Evolutionary conservation across 371 early-diverging fungal genomes (phyloP), one percentile per base, ranked within the genome.

Genomic region (Apophysomyces sp.): DNA sequence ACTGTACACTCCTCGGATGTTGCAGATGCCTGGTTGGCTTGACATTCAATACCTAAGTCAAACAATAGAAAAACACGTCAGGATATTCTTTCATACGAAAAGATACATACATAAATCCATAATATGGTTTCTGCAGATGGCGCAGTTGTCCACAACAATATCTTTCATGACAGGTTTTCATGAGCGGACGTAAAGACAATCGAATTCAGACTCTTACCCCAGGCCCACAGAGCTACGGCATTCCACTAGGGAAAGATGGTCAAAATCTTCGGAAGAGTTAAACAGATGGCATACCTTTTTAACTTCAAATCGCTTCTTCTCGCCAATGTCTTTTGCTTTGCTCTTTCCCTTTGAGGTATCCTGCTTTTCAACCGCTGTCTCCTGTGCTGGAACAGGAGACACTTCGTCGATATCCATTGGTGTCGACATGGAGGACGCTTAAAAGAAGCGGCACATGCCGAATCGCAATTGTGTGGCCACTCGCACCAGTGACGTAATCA

Each of bases 81-180:
- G 26, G 27, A 0, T 1, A 27, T 31, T 15, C 28, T 2, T 37
- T 12, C 8, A 16, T 57, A 58, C 15, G 27, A 40, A 6, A 39
- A 26, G 40, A 18, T 66, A 78, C 83, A 82, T 89, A 92, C 99
- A 99, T 53, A 96, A 89, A 71, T 99, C 99, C 99, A 99, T 99
- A 76, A 98, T 99, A 80, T 99, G 99, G 80, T 99, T 99, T 71
- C 99, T 91, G 83, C 99, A 99, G 76, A 99, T 99, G 63, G 99
- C 99, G 72, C 99, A 99, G 78, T 96, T 98, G 73, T 99, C 99
- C 12, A 99, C 97, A 32, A 94, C 94, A 84, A 98, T 97, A 77
- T 99, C 99, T 97, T 92, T 83, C 34, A 31, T 28, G 5, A 13
- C 41, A 27, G 26, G 44, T 1, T 55, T 54, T 13, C 11, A 32